Evolutionary conservation across 1,284 basidiomycete genomes (phyloP).

Genomic region (Ustanciosporium gigantosporum): DNA sequence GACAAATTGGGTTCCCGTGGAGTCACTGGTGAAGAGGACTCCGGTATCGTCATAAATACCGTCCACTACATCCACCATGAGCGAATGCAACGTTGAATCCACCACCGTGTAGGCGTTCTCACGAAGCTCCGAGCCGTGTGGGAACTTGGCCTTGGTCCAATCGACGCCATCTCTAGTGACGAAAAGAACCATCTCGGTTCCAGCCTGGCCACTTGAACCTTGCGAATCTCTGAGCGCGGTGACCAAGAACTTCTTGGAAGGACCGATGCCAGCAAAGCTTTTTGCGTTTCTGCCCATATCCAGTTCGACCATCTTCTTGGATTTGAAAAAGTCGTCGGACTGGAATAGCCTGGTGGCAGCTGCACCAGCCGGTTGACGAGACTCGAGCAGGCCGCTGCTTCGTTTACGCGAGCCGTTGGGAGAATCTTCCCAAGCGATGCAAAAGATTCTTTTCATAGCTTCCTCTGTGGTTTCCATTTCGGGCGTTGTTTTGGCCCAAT

Average conservation of each 20-base stretch:
- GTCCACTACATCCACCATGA: conserved; percentile 81
- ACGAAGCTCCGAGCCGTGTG: conserved; percentile 77
- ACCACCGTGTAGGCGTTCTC: conserved; percentile 96
- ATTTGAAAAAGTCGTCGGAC: conserved; percentile 54
- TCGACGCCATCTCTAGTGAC: conserved; percentile 49
- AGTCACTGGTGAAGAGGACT: conserved; percentile 90
- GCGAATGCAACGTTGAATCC: conserved; percentile 85
- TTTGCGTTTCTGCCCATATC: conserved; percentile 51
- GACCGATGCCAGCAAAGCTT: conserved; percentile 54
- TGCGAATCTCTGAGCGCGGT: conserved; percentile 51
- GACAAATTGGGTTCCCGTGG: conserved; percentile 93
- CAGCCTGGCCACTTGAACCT: conserved; percentile 14
- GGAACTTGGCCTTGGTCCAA: conserved; percentile 66
- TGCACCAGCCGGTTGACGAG: background rate
- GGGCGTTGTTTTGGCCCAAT: conserved; percentile 54
- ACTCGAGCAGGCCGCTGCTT: too few relatives aligned
- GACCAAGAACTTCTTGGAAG: conserved; percentile 50
- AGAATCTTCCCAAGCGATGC: conserved; percentile 56
- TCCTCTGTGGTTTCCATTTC: conserved; percentile 33
- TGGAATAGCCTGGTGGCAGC: conserved; percentile 44
- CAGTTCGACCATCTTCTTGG: conserved; percentile 40
- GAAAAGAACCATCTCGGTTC: conserved; percentile 53
- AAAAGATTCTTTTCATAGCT: conserved; percentile 49
- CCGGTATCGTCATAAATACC: conserved; percentile 70
- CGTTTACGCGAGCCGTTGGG: background rate